Base-by-base conservation (phyloP, 2,329 filamentous ascomycete species). In the Alternaria angustiovoidea region DNA sequence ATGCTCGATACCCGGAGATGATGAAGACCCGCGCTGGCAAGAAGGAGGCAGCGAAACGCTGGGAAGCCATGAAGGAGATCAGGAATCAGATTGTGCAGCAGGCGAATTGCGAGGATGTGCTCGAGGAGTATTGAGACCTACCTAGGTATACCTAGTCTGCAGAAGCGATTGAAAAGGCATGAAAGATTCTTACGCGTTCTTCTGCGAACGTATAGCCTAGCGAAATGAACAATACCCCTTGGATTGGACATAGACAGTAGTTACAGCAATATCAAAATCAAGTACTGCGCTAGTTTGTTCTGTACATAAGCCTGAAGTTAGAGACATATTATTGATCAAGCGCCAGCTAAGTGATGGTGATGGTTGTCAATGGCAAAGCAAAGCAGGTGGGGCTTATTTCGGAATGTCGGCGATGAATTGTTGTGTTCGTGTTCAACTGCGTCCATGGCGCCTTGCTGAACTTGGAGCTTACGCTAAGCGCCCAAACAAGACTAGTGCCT, bases 11-110 rank as follows among this genome's bases (percentile, higher is more conserved):
- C 22, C 28, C 51, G 2, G 55, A n/a, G 5, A 38, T 65, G 44
- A 69, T 72, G 67, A 72, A 71, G 59, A 72, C 71, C 4, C 51
- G 51, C 30, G 30, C 38, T 4, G 71, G 67, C 6, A 59, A 41
- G 54, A 59, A 60, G 28, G 54, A 61, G 56, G 70, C 66, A 4
- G 62, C 63, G 44, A 52, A 51, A 42, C 53, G 60, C 38, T 68
- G 61, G 65, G 43, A 28, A n/a, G 46, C 47, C 47, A 70, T 67
- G 63, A 16, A 46, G 38, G 18, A 56, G n/a, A 62, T 67, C 8
- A 56, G 41, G 7, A 16, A 46, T 5, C 41, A 46, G 42, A 47
- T 47, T 12, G n/a, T 62, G 28, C 26, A 32, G 18, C 58, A 69
- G 32, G 62, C 55, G 7, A 51, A 68, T 52, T 62, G 64, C 14